Evolutionary conservation across 352 stramenopile species (phyloP).

Genomic region (Phytophthora sp.): DNA sequence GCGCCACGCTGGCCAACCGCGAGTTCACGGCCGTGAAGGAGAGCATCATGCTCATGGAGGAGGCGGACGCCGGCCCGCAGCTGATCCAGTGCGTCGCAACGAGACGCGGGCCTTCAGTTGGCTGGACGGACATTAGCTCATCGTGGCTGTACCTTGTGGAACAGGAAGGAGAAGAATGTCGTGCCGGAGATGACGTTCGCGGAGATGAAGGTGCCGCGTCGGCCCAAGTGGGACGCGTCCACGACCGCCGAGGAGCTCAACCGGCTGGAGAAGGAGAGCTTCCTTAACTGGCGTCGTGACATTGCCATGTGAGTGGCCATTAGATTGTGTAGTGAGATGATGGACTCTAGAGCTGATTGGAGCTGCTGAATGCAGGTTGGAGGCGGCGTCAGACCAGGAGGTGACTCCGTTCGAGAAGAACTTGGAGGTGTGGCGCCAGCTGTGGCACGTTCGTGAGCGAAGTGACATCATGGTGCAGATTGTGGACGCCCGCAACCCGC

Average conservation of each 20-base stretch:
- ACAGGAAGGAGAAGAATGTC: constrained; percentile 57
- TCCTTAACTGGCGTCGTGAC: constrained; percentile 97
- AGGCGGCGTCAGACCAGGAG: constrained; percentile 79
- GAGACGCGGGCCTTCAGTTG: too few relatives aligned
- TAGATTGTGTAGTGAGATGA: not conserved
- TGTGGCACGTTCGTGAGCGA: constrained; percentile 99
- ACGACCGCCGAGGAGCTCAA: constrained; percentile 98
- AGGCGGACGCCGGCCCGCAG: constrained; percentile 54
- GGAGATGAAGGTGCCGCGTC: constrained; percentile 96
- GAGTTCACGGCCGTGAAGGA: constrained; percentile 93
- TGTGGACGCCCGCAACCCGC: constrained; percentile 97
- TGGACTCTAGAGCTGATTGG: constrained; percentile 8
- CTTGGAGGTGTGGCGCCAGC: constrained; percentile 99
- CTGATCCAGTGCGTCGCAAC: constrained; percentile 67
- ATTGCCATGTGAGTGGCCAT: constrained; percentile 88
- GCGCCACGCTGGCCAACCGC: constrained; percentile 89
- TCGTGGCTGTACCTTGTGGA: not conserved
- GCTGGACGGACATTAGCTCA: not conserved
- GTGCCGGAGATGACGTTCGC: constrained; percentile 91
- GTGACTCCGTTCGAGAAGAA: constrained; percentile 99
- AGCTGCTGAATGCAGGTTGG: constrained; percentile 47
- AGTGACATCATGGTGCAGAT: constrained; percentile 98
- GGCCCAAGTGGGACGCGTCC: constrained; percentile 94
- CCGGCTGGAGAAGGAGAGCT: constrained; percentile 95
- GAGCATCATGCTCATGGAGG: constrained; percentile 82